Percentiles rank a stretch among this genome's conserved stretches.
Conservation (phyloP, 345 rosid species). For the Eucalyptus tenuipes region DNA sequence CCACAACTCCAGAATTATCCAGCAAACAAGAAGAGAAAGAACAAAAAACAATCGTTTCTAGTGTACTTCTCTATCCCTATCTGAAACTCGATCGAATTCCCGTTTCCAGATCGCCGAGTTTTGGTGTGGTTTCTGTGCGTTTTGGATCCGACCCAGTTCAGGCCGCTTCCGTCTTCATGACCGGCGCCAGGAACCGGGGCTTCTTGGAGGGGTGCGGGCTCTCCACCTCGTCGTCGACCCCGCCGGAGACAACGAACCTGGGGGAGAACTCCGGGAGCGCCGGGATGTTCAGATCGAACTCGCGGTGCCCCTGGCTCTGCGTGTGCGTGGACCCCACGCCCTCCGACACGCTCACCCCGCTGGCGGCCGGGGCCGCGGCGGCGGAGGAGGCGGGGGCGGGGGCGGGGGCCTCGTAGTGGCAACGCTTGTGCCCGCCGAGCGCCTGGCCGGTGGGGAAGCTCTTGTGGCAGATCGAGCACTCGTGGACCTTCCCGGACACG, state of each 20-base stretch:
- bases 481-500: constrained; percentile 30
- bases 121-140: neutral
- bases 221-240: constrained; percentile 5
- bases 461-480: constrained; percentile 66
- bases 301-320: constrained; percentile 12
- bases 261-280: constrained; percentile 14
- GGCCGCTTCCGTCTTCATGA: neutral
- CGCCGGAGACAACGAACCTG: constrained; percentile 3
- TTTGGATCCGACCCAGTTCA: neutral
- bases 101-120: neutral
- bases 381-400: neutral
- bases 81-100: neutral
- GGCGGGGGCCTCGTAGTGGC: constrained; percentile 54
- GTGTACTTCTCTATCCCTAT: neutral
- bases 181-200: neutral
- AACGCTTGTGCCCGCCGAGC: constrained; percentile 65
- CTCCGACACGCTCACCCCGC: constrained; percentile 29
- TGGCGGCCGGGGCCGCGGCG: constrained; percentile 5
- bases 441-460: constrained; percentile 64
- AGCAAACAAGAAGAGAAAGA: neutral
- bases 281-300: constrained; percentile 7
- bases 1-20: neutral
- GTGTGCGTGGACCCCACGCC: constrained; percentile 44
- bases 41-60: neutral
- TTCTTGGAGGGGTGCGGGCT: constrained; percentile 2